Evolutionary conservation across 768 basidiomycete species (phyloP), one percentile per base, ranked within the genome.

Genomic region (Phylloporus sp.): DNA sequence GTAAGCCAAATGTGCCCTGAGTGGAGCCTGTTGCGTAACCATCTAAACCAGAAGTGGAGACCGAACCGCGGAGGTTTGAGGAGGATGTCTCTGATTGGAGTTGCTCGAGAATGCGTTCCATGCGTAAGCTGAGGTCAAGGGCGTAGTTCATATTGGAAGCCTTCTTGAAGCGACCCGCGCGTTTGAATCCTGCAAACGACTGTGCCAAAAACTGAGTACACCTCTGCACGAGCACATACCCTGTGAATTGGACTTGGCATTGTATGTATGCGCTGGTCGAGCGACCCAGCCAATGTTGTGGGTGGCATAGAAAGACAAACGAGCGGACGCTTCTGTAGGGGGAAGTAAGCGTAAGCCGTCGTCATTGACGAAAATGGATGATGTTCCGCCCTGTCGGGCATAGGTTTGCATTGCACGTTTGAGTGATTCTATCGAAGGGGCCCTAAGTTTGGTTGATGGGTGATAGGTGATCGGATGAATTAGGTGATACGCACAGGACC

Each of bases 111-210:
- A 66, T 55, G 34, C 68, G 61, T 16, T 68, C 66, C 50, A 64
- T 61, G 28, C 73, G 70, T 26, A 78, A 62, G 5, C 73, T 74
- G 2, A 79, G 56, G 34, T 70, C 73, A 35, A 79, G 72, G 20
- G 80, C 90, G 59, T 86, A 92, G 65, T 95, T 95, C 86, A 95
- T 85, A 70, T 95, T 95, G 15, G 84, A 85, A 1, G 91, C 91
- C 70, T 95, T 95, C 76, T 95, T 95, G 78, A 95, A 95, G 20
- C 91, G 79, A 28, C 93, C 92, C 5, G 86, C 66, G 34, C 73
- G 69, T 22, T 57, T 71, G n/a, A 61, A 68, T 4, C 63, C 66
- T 70, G 28, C 8, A 16, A 36, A 41, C 8, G 12, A n/a, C 12
- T 11, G 42, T 31, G 41, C 3, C 15, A 43, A 22, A 26, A 24